Percentiles rank a stretch among this genome's conserved stretches.
Conservation (phyloP, 345 rosid species). For the Mercurialis annua region DNA sequence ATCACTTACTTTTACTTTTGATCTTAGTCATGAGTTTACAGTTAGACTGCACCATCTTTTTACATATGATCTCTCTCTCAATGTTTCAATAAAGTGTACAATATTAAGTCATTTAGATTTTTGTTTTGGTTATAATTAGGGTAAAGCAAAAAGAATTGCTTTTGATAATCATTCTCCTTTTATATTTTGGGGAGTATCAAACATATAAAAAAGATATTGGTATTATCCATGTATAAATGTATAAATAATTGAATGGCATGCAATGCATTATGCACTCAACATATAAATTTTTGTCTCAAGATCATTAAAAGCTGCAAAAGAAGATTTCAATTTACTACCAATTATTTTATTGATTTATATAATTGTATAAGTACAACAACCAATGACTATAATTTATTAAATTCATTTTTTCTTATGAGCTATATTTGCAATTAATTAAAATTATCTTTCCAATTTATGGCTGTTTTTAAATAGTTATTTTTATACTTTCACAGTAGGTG, state of each 20-base stretch:
- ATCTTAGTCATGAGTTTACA: conserved; percentile 15
- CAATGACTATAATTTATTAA: too few relatives aligned
- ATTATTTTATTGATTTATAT: too few relatives aligned
- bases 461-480: too few relatives aligned
- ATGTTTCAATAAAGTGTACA: conserved; percentile 20
- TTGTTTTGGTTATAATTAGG: conserved; percentile 17
- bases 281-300: conserved; percentile 18
- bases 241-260: conserved; percentile 9
- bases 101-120: conserved; percentile 22
- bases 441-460: too few relatives aligned
- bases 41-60: conserved; percentile 32
- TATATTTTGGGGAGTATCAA: conserved; percentile 35
- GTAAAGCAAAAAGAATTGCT: conserved; percentile 8
- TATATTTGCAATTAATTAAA: too few relatives aligned
- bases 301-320: conserved; percentile 50
- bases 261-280: conserved; percentile 32
- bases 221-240: background rate
- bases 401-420: too few relatives aligned
- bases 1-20: conserved; percentile 30
- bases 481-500: too few relatives aligned
- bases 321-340: conserved; percentile 43
- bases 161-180: conserved; percentile 26
- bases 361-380: too few relatives aligned
- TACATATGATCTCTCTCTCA: conserved; percentile 32
- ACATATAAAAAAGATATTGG: background rate